Conservation (phyloP, 306 rosid species). For the Ormosia emarginata region DNA sequence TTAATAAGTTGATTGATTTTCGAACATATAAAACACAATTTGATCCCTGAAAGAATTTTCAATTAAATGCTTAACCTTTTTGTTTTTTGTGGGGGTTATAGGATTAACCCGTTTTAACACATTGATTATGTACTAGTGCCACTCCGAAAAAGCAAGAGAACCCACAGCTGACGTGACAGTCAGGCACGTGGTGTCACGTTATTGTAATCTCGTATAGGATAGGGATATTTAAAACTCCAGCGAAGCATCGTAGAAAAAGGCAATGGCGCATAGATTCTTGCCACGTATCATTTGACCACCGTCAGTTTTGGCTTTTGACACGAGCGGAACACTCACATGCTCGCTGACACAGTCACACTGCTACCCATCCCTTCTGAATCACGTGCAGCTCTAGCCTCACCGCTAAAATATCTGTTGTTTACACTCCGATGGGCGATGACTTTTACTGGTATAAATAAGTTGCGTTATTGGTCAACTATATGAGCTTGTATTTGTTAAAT, state of each 20-base stretch:
- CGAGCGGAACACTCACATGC: slow-evolving; percentile 63
- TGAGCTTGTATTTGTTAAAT: too few relatives aligned
- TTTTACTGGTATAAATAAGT: too few relatives aligned
- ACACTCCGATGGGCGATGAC: too few relatives aligned
- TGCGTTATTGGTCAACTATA: too few relatives aligned
- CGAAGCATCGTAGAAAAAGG: slow-evolving; percentile 27
- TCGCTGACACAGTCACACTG: slow-evolving; percentile 45
- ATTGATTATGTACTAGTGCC: background rate
- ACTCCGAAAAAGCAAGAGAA: background rate
- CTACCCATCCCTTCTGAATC: slow-evolving; percentile 38
- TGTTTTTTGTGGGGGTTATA: too few relatives aligned
- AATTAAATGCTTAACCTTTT: too few relatives aligned
- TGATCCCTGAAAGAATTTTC: background rate
- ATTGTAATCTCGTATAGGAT: background rate
- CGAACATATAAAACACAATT: background rate
- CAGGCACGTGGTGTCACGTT: slow-evolving; percentile 62
- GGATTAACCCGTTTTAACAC: too few relatives aligned
- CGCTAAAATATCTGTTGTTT: background rate
- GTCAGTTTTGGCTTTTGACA: slow-evolving; percentile 55
- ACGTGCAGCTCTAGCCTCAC: slow-evolving; percentile 48
- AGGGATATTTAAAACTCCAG: background rate
- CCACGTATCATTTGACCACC: slow-evolving; percentile 73
- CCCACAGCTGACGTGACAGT: slow-evolving; percentile 47
- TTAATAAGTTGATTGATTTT: too few relatives aligned
- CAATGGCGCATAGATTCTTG: slow-evolving; percentile 19